phyloP scores from a whole-genome alignment of 257 asterid genomes.

The Ballota nigra region DNA sequence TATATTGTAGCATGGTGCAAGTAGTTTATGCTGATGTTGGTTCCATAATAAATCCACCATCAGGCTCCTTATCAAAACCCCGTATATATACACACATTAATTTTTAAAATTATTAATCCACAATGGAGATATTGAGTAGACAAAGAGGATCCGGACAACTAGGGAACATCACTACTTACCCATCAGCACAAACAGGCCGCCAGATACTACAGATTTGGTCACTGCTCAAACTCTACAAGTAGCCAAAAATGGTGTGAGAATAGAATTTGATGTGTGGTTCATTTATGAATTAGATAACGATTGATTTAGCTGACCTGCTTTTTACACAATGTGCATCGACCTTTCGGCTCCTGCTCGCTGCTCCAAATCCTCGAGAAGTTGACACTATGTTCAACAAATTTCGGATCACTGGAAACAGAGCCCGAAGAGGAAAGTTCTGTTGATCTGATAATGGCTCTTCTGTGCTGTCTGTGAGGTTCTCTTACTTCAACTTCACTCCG shows the following conservation, averaged over 20 bases:
- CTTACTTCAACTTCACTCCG: constrained; percentile 42
- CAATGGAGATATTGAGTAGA: not conserved
- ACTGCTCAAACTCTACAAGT: constrained; percentile 50
- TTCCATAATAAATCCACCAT: not conserved
- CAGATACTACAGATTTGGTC: constrained; percentile 75
- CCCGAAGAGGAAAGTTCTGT: constrained; percentile 51
- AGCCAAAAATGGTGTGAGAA: constrained; percentile 18
- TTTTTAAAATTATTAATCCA: not conserved
- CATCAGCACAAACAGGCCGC: constrained; percentile 94
- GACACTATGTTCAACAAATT: constrained; percentile 59
- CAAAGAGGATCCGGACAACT: not conserved
- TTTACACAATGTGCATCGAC: constrained; percentile 77
- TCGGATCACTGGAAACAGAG: constrained; percentile 51
- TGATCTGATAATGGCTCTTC: constrained; percentile 50
- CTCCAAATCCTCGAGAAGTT: constrained; percentile 90
- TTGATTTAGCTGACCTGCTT: constrained; percentile 56
- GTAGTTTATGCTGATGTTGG: not conserved
- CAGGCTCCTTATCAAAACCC: not conserved
- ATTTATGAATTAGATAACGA: constrained; percentile 13
- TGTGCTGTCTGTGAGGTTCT: constrained; percentile 39
- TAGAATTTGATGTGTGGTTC: not conserved
- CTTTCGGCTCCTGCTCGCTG: constrained; percentile 83
- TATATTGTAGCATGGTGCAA: not conserved
- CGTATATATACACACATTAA: not conserved
- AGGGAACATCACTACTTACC: constrained; percentile 43